phyloP scores from a whole-genome alignment of 1,284 basidiomycete genomes.

The Agroathelia rolfsii region DNA sequence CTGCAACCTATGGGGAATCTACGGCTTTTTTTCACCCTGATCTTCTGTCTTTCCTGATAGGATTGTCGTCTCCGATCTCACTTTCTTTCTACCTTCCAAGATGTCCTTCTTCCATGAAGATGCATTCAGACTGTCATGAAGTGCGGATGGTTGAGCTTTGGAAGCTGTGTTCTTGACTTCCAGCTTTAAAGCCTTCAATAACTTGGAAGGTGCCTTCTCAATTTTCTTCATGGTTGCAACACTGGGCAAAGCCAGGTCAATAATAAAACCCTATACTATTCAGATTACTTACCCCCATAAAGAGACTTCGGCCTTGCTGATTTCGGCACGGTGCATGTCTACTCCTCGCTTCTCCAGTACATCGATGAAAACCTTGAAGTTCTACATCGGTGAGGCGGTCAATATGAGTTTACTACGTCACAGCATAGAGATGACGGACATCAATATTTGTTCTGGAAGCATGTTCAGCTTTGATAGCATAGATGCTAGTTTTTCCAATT shows the following conservation, averaged over 20 bases:
- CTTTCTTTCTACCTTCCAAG: constrained; percentile 16
- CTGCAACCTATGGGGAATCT: too few relatives aligned
- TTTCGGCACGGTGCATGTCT: constrained; percentile 51
- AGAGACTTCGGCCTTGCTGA: constrained; percentile 49
- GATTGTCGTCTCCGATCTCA: too few relatives aligned
- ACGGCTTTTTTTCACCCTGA: too few relatives aligned
- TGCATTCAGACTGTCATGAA: too few relatives aligned
- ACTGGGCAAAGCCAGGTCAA: background rate
- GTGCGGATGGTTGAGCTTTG: too few relatives aligned
- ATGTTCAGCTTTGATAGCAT: too few relatives aligned
- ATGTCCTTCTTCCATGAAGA: constrained; percentile 20
- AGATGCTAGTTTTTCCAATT: background rate
- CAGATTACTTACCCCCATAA: constrained; percentile 41
- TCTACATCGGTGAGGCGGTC: constrained; percentile 25
- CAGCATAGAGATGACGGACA: constrained; percentile 16
- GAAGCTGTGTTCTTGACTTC: constrained; percentile 2
- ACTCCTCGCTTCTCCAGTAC: constrained; percentile 47
- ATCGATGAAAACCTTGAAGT: constrained; percentile 55
- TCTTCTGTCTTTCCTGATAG: too few relatives aligned
- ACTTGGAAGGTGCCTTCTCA: too few relatives aligned
- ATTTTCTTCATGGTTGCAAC: too few relatives aligned
- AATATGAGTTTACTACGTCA: background rate
- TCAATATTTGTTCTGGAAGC: constrained; percentile 42
- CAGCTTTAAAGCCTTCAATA: too few relatives aligned
- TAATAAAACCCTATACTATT: too few relatives aligned